phyloP scores from a whole-genome alignment of 257 asterid genomes.

The Parsonsia alboflavescens region DNA sequence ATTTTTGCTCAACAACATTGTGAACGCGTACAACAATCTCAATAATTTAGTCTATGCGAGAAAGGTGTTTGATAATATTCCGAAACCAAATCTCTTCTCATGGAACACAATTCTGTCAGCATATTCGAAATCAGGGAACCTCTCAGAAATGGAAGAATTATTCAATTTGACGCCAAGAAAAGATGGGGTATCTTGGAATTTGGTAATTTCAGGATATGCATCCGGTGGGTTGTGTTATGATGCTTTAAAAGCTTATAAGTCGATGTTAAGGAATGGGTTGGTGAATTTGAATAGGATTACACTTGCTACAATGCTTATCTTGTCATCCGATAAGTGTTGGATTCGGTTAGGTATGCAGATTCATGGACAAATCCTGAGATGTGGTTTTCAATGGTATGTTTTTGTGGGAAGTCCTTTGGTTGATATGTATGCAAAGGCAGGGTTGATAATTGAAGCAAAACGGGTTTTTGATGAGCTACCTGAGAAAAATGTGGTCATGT shows the following conservation, averaged over 20 bases:
- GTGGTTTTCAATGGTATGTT: constrained; percentile 59
- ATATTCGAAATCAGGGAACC: constrained; percentile 58
- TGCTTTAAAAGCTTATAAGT: constrained; percentile 62
- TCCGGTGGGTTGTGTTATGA: constrained; percentile 40
- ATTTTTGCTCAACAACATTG: constrained; percentile 64
- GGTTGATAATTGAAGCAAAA: constrained; percentile 47
- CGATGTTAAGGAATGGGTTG: constrained; percentile 56
- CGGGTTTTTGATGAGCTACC: constrained; percentile 46
- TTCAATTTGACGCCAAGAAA: constrained; percentile 51
- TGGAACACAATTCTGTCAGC: constrained; percentile 80
- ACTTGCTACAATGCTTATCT: constrained; percentile 52
- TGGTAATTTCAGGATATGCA: constrained; percentile 67
- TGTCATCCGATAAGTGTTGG: constrained; percentile 64
- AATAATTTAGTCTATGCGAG: constrained; percentile 40
- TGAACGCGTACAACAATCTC: constrained; percentile 42
- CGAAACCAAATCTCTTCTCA: constrained; percentile 53
- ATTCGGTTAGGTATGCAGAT: constrained; percentile 55
- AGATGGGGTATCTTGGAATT: constrained; percentile 93
- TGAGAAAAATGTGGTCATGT: constrained; percentile 35
- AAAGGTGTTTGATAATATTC: constrained; percentile 67
- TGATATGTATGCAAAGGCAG: constrained; percentile 81
- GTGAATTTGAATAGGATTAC: constrained; percentile 63
- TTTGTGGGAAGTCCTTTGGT: constrained; percentile 82
- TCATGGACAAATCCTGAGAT: constrained; percentile 76
- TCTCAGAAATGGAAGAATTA: constrained; percentile 43